A percentile compares a stretch with the other conserved stretches of the same genome.
Conservation (phyloP, 1,139 yeast species). For the Suhomyces ambrosiae region DNA sequence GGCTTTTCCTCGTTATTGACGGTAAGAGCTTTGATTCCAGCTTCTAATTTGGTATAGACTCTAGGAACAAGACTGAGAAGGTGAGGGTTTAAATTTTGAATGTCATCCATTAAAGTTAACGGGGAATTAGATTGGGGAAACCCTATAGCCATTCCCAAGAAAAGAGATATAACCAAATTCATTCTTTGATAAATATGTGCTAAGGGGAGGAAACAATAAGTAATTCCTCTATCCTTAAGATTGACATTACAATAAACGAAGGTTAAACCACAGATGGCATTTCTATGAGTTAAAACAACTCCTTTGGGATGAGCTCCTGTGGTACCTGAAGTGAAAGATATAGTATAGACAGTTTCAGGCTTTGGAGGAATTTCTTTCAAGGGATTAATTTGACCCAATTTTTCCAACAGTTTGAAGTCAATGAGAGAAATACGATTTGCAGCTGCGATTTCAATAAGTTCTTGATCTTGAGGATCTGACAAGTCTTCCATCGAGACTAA, state of each 20-base stretch:
- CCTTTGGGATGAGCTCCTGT: slow-evolving; percentile 44
- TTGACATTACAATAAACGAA: slow-evolving; percentile 14
- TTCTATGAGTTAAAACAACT: slow-evolving; percentile 35
- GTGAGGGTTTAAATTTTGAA: slow-evolving; percentile 36
- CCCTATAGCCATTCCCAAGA: slow-evolving; percentile 37
- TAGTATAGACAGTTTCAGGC: slow-evolving; percentile 27
- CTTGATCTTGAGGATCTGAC: slow-evolving; percentile 18
- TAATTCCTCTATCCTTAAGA: background rate
- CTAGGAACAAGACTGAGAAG: slow-evolving; percentile 26
- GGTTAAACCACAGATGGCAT: slow-evolving; percentile 31
- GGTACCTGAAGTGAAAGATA: slow-evolving; percentile 41
- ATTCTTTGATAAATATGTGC: slow-evolving; percentile 69
- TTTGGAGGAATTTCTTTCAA: slow-evolving; percentile 23
- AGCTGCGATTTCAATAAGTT: slow-evolving; percentile 25
- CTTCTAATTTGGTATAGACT: slow-evolving; percentile 26
- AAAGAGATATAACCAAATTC: slow-evolving; percentile 29
- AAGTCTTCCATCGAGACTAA: slow-evolving; percentile 57
- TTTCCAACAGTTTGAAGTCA: slow-evolving; percentile 36
- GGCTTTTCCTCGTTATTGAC: slow-evolving; percentile 44
- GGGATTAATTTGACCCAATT: slow-evolving; percentile 26
- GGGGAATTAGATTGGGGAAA: slow-evolving; percentile 46
- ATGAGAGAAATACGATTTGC: slow-evolving; percentile 27
- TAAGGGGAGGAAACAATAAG: slow-evolving; percentile 53
- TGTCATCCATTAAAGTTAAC: slow-evolving; percentile 41
- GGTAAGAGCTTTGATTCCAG: slow-evolving; percentile 26